Evolutionary conservation across 768 basidiomycete species (phyloP).

Genomic region (Psilocybe azurescens): DNA sequence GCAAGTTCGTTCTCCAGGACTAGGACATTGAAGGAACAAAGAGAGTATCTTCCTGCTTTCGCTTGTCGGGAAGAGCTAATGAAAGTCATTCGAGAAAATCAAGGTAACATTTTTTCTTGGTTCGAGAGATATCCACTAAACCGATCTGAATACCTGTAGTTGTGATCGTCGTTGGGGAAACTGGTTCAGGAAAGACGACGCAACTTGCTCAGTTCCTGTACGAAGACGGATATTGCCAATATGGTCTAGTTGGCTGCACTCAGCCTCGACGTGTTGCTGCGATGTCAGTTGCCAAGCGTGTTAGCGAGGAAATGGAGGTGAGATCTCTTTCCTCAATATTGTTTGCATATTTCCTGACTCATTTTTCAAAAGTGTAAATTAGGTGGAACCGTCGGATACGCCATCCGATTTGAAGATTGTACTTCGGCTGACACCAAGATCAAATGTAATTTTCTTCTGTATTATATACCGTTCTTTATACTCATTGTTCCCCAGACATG

Average conservation of each 20-base stretch:
- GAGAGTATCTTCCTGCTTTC: conserved; percentile 97
- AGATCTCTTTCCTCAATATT: conserved; percentile 24
- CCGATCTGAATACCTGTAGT: conserved; percentile 51
- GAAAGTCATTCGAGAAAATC: conserved; percentile 89
- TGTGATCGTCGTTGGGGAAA: conserved; percentile 96
- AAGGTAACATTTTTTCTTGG: conserved; percentile 59
- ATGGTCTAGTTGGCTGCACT: conserved; percentile 94
- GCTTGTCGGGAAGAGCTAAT: conserved; percentile 95
- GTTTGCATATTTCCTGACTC: background rate
- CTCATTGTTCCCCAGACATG: conserved; percentile 70
- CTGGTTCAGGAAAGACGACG: conserved; percentile 99
- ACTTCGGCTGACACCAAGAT: conserved; percentile 94
- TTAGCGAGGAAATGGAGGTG: conserved; percentile 99
- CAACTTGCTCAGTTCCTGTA: conserved; percentile 95
- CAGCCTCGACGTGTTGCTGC: conserved; percentile 99
- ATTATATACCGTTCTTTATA: background rate
- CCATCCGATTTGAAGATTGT: conserved; percentile 98
- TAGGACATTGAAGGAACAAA: conserved; percentile 90
- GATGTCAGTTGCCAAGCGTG: conserved; percentile 99
- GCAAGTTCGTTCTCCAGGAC: conserved; percentile 82
- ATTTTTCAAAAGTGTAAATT: conserved; percentile 71
- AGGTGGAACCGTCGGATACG: conserved; percentile 91
- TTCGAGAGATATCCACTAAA: background rate
- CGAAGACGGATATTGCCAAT: conserved; percentile 93
- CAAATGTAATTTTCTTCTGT: conserved; percentile 69